phyloP scores from a whole-genome alignment of 2,329 filamentous ascomycete genomes.

The Curvularia sp. region DNA sequence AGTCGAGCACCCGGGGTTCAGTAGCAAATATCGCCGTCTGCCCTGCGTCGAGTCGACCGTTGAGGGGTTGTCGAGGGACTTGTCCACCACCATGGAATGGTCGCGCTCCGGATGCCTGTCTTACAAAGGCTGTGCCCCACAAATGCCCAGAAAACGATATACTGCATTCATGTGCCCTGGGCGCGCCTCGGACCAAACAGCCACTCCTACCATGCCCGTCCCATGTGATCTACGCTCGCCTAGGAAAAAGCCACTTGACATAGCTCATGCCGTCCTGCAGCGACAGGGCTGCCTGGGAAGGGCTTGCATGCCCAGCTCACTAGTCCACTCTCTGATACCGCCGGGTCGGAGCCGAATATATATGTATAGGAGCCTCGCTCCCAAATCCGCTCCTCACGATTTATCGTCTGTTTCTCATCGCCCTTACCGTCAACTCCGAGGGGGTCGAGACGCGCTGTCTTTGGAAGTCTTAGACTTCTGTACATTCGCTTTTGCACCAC shows the following conservation, averaged over 20 bases:
- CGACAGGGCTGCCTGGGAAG: conserved; percentile 26
- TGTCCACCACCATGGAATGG: neutral
- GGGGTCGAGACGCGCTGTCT: conserved; percentile 25
- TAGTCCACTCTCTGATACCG: conserved; percentile 33
- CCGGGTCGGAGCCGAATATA: conserved; percentile 26
- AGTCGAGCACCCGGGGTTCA: neutral
- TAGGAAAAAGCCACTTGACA: conserved; percentile 25
- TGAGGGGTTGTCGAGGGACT: neutral
- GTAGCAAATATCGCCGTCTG: neutral
- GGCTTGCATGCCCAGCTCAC: conserved; percentile 35
- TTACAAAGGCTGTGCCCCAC: conserved; percentile 24
- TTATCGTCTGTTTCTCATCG: conserved; percentile 28
- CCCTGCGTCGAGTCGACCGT: neutral
- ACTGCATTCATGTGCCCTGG: conserved; percentile 22
- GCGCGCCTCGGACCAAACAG: conserved; percentile 12
- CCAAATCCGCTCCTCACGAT: conserved; percentile 21
- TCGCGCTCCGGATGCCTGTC: conserved; percentile 1
- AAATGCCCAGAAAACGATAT: conserved; percentile 24
- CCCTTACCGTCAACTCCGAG: conserved; percentile 23
- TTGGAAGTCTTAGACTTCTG: conserved; percentile 45
- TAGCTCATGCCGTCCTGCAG: conserved; percentile 24
- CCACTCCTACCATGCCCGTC: conserved; percentile 11
- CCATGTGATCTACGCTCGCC: conserved; percentile 29
- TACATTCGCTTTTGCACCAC: conserved; percentile 49
- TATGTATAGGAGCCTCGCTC: conserved; percentile 29